A percentile compares a stretch with the other conserved stretches of the same genome.
Evolutionary conservation across 2,329 filamentous ascomycete genomes (phyloP).

Genomic region (Madurella mycetomatis): DNA sequence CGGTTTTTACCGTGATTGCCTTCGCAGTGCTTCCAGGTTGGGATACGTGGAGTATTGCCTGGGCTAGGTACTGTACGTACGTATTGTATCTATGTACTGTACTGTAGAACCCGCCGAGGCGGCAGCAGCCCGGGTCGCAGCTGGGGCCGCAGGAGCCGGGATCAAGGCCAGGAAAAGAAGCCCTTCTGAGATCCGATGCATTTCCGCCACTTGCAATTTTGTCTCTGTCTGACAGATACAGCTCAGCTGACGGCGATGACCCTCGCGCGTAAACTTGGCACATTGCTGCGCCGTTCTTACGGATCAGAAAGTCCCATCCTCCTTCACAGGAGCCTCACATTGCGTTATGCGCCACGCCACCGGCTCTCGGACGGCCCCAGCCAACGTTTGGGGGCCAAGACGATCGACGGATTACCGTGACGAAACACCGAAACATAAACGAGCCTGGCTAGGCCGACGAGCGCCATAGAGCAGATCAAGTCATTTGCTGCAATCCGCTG

Average conservation of each 20-base stretch:
- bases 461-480: no score
- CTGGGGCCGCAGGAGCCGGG: slow-evolving; percentile 19
- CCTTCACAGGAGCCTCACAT: background rate
- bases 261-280: background rate
- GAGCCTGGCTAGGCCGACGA: background rate
- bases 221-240: background rate
- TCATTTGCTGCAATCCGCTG: no score
- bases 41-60: no score
- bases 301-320: background rate
- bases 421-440: no score
- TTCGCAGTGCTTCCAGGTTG: no score
- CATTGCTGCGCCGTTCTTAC: background rate
- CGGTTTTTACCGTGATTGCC: no score
- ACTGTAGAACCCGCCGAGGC: slow-evolving; percentile 16
- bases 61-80: no score
- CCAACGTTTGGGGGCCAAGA: background rate
- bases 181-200: background rate
- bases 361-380: background rate
- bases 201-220: background rate
- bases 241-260: background rate
- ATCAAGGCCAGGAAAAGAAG: background rate
- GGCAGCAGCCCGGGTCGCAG: slow-evolving; percentile 19
- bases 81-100: background rate
- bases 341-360: background rate
- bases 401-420: background rate